These are phyloP conservation scores for Escallonia herrerae DNA, from an alignment of 129 eudicot species.

Conservation along the genomic window DNA sequence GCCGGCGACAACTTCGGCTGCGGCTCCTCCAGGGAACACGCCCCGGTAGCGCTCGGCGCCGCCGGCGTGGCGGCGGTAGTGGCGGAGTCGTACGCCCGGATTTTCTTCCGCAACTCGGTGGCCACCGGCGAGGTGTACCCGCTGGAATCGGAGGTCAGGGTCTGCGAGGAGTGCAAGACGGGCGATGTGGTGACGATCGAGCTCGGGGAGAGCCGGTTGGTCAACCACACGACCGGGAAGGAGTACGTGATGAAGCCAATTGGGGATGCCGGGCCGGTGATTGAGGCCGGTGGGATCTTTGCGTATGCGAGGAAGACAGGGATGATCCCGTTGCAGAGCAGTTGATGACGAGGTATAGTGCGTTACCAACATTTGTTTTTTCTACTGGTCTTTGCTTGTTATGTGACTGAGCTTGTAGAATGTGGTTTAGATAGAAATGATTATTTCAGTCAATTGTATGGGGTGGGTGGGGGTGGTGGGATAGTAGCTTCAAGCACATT, in stretches of 20 bases:
- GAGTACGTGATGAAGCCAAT: slow-evolving; percentile 81
- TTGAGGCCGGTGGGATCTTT: slow-evolving; percentile 96
- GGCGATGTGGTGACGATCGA: slow-evolving; percentile 86
- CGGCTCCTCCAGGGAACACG: slow-evolving; percentile 95
- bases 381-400: no score
- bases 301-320: slow-evolving; percentile 90
- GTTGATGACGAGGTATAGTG: slow-evolving; percentile 2
- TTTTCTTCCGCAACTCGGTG: slow-evolving; percentile 86
- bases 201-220: slow-evolving; percentile 53
- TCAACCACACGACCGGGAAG: slow-evolving; percentile 87
- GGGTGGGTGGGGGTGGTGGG: no score
- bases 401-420: no score
- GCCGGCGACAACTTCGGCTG: slow-evolving; percentile 94
- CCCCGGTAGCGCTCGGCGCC: slow-evolving; percentile 92
- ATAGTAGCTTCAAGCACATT: no score
- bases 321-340: slow-evolving; percentile 58
- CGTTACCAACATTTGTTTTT: no score
- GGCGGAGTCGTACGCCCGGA: slow-evolving; percentile 95
- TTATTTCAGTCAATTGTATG: no score
- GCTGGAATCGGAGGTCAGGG: slow-evolving; percentile 72
- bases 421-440: no score
- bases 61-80: slow-evolving; percentile 85
- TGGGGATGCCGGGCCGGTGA: slow-evolving; percentile 98
- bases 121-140: slow-evolving; percentile 93
- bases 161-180: slow-evolving; percentile 86